phyloP scores from a whole-genome alignment of 129 eudicot species.

The Mikania micrantha region DNA sequence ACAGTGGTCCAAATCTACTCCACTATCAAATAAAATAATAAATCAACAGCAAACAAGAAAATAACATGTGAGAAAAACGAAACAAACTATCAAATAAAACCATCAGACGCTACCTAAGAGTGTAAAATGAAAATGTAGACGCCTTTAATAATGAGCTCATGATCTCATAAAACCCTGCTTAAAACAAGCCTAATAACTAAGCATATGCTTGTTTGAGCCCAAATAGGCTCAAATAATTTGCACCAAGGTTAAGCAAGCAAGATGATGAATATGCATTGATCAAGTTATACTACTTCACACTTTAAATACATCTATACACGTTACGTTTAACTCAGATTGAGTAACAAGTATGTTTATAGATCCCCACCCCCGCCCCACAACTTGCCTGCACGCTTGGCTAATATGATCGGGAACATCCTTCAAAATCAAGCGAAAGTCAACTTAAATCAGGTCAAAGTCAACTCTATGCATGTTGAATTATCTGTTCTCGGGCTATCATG shows the following conservation, averaged over 20 bases:
- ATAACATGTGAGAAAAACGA: too few relatives aligned
- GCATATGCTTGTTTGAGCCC: neutral
- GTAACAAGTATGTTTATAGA: constrained; percentile 7
- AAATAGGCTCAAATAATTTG: neutral
- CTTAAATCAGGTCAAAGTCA: constrained; percentile 11
- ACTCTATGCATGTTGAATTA: constrained; percentile 14
- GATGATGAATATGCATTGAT: neutral
- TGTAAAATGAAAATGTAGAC: too few relatives aligned
- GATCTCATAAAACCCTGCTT: neutral
- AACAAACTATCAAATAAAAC: too few relatives aligned
- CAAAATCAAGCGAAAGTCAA: constrained; percentile 8
- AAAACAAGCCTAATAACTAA: neutral
- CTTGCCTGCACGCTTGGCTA: constrained; percentile 64
- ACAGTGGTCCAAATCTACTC: too few relatives aligned
- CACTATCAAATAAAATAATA: too few relatives aligned
- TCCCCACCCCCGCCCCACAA: constrained; percentile 15
- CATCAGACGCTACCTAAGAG: too few relatives aligned
- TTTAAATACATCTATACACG: constrained; percentile 29
- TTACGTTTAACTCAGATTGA: neutral
- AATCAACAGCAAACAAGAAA: too few relatives aligned
- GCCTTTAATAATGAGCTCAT: neutral
- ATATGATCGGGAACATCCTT: constrained; percentile 69
- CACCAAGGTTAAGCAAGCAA: constrained; percentile 10
- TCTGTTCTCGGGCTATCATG: constrained; percentile 37
- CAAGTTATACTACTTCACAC: constrained; percentile 14